These are phyloP conservation scores for Lomentospora prolificans DNA, from an alignment of 2,329 filamentous ascomycete species.

Conservation along the genomic window DNA sequence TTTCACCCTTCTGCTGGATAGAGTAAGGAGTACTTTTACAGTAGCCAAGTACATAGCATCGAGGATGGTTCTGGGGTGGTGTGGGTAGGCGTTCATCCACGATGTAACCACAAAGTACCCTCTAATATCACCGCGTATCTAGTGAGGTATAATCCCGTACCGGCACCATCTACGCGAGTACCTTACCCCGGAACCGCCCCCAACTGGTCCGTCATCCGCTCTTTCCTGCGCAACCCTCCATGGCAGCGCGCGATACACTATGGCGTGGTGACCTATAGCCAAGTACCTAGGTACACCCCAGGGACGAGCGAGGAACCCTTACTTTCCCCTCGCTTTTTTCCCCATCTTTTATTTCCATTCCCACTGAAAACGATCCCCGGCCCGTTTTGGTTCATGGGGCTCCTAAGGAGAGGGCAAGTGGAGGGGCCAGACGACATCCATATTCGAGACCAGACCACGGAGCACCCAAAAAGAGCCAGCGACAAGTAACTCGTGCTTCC, in stretches of 20 bases:
- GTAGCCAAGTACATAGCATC: background rate
- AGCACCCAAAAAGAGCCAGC: background rate
- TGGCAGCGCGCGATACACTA: background rate
- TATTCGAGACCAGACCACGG: background rate
- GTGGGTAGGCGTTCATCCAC: background rate
- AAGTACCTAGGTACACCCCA: background rate
- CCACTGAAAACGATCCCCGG: background rate
- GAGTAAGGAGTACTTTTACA: background rate
- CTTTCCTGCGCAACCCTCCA: background rate
- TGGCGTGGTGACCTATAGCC: background rate
- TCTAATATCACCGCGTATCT: background rate
- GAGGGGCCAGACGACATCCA: background rate
- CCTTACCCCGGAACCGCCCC: background rate
- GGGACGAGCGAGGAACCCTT: background rate
- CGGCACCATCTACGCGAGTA: background rate
- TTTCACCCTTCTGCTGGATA: background rate
- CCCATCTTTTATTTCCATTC: slow-evolving; percentile 3
- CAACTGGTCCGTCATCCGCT: background rate
- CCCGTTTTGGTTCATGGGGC: background rate
- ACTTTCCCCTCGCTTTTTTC: background rate
- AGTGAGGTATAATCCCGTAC: background rate
- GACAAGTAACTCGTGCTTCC: no score
- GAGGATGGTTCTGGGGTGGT: background rate
- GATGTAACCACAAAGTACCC: background rate
- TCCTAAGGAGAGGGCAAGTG: background rate